phyloP scores from a whole-genome alignment of 768 basidiomycete genomes.

The Hortiboletus campestris region DNA sequence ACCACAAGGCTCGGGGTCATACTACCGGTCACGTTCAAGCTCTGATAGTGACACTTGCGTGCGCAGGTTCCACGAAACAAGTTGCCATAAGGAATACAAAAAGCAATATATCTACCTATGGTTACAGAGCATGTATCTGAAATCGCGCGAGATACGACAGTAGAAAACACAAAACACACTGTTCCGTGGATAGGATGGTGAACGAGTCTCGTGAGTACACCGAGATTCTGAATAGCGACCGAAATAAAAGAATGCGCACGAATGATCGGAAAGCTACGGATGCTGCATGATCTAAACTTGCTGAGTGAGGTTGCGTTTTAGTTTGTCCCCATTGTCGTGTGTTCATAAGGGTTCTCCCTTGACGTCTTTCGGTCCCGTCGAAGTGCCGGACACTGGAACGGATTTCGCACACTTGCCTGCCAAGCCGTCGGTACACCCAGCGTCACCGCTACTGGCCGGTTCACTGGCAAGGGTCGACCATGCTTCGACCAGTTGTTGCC shows the following conservation, averaged over 20 bases:
- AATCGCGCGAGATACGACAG: neutral
- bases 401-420: constrained; percentile 3
- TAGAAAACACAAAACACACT: neutral
- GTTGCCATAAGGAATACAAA: neutral
- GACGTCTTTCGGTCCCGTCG: neutral
- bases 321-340: neutral
- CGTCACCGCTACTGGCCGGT: neutral
- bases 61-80: neutral
- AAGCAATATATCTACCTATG: neutral
- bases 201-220: neutral
- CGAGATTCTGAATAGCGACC: no score
- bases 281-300: neutral
- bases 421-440: neutral
- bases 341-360: neutral
- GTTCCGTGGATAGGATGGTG: no score
- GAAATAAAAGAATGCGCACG: neutral
- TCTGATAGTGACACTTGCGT: neutral
- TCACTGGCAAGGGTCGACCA: constrained; percentile 48
- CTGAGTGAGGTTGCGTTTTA: neutral
- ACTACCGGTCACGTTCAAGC: neutral
- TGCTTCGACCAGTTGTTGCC: constrained; percentile 64
- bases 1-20: neutral
- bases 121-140: neutral
- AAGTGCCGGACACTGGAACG: neutral
- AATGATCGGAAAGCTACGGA: neutral